Base-by-base conservation (phyloP, 768 basidiomycete genomes). In the Krasilnikovozyma curviuscula region DNA sequence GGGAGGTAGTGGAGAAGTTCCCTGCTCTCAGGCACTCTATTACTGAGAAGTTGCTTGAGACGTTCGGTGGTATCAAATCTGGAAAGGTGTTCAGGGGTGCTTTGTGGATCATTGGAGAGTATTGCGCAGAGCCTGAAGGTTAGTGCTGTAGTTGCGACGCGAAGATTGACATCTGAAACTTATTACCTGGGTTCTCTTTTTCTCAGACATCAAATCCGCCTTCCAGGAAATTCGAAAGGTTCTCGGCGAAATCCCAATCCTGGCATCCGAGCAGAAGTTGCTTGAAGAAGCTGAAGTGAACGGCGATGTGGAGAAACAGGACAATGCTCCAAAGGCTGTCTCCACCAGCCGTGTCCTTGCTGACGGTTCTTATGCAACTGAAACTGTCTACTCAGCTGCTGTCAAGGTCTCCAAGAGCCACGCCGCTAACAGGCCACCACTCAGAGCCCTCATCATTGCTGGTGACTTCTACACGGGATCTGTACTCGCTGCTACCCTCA, bases 41-140 rank as follows among this genome's bases (percentile, higher is more conserved):
- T 56, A 79, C 79, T 50, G 78, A 83, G 60, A 88, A 85, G 59
- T 76, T 97, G 44, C 76, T 80, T 40, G 67, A 73, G 27, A 81
- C 83, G 0, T 76, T 95, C 40, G 58, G 72, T 47, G 83, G 84
- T 53, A 84, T 95, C 67, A 88, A 88, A 65, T 88, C 83, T 1
- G 88, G 88, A 47, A 97, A 95, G 65, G 89, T 97, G 21, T 95
- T 83, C 71, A 78, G 88, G 5, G 93, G 91, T 7, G 74, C 95
- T 16, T 73, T 97, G 40, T 97, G 93, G 91, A 93, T 97, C 55
- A 71, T 95, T n/a, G 91, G 93, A 54, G 91, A 97, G 67, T 98
- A 97, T 57, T 78, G 83, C 32, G 56, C 62, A 7, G 63, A 63
- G 18, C 75, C 78, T 54, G 66, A 69, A 5, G 66, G 72, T 41